These are phyloP conservation scores for Reticulascus tulasneorum DNA, from an alignment of 2,329 filamentous ascomycete species.

Conservation along the genomic window DNA sequence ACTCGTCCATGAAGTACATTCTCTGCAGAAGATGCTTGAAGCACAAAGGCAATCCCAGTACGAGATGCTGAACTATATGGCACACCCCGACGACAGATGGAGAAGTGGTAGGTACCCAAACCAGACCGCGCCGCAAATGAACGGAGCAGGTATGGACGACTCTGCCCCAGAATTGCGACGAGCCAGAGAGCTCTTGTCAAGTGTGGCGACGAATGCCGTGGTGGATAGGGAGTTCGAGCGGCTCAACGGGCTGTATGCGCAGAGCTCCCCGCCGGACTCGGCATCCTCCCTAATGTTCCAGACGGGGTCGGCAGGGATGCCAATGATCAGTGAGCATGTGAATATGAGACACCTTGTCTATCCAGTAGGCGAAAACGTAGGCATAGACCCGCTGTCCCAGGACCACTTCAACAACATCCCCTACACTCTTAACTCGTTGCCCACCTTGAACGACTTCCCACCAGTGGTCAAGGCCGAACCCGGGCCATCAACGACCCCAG, in stretches of 20 bases:
- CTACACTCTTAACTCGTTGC: conserved; percentile 63
- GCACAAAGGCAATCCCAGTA: conserved; percentile 54
- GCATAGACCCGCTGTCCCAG: conserved; percentile 90
- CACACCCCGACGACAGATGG: conserved; percentile 42
- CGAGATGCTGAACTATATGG: conserved; percentile 54
- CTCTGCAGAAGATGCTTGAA: conserved; percentile 57
- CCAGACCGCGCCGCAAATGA: conserved; percentile 32
- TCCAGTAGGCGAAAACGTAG: conserved; percentile 83
- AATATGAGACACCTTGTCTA: conserved; percentile 72
- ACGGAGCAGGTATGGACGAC: conserved; percentile 39
- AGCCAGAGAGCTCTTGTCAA: conserved; percentile 53
- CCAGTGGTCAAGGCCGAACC: conserved; percentile 14
- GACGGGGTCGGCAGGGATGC: conserved; percentile 24
- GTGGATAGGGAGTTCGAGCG: conserved; percentile 53
- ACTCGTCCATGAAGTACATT: conserved; percentile 58
- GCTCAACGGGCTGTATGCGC: conserved; percentile 49
- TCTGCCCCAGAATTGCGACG: conserved; percentile 50
- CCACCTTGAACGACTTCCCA: conserved; percentile 49
- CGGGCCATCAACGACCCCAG: conserved; percentile 12
- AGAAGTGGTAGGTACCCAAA: conserved; percentile 35
- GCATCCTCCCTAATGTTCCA: conserved; percentile 56
- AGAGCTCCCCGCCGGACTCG: conserved; percentile 50
- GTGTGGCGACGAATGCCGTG: conserved; percentile 46
- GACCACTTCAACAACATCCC: conserved; percentile 95
- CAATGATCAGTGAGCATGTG: conserved; percentile 50